Conservation (phyloP, 2,329 filamentous ascomycete genomes). For the Arthrocladium fulminans region DNA sequence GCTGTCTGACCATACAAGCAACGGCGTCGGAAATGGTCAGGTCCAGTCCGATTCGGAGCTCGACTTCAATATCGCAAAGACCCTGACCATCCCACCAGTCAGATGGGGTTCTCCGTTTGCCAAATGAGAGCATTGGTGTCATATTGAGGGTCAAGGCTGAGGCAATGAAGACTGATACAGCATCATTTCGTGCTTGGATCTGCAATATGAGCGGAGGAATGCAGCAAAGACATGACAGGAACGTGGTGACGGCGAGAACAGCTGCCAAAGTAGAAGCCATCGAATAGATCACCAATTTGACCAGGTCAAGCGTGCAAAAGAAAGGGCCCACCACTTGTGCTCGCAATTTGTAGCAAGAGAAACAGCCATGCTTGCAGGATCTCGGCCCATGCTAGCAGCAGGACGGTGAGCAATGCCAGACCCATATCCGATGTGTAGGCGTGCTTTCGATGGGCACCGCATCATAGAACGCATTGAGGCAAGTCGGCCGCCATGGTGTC, state of each 20-base stretch:
- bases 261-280: conserved; percentile 4
- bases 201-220: conserved; percentile 52
- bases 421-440: too few species aligned
- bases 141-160: conserved; percentile 51
- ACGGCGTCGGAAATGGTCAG: conserved; percentile 46
- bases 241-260: conserved; percentile 10
- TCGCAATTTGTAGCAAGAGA: too few species aligned
- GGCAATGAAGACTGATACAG: conserved; percentile 47
- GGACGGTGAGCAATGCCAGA: too few species aligned
- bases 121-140: conserved; percentile 57
- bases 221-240: conserved; percentile 13
- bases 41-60: conserved; percentile 46
- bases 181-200: conserved; percentile 51
- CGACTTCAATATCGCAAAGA: conserved; percentile 57
- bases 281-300: neutral
- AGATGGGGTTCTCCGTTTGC: conserved; percentile 47
- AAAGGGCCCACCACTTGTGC: too few species aligned
- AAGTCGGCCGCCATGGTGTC: neutral
- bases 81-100: conserved; percentile 51
- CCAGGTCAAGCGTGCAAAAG: too few species aligned
- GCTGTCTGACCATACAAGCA: conserved; percentile 50
- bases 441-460: too few species aligned
- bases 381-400: too few species aligned
- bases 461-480: neutral
- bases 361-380: too few species aligned